A percentile compares a stretch with the other conserved stretches of the same genome.
These are phyloP conservation scores for Stylosanthes scabra DNA, from an alignment of 331 rosid genomes.

Conservation along the genomic window DNA sequence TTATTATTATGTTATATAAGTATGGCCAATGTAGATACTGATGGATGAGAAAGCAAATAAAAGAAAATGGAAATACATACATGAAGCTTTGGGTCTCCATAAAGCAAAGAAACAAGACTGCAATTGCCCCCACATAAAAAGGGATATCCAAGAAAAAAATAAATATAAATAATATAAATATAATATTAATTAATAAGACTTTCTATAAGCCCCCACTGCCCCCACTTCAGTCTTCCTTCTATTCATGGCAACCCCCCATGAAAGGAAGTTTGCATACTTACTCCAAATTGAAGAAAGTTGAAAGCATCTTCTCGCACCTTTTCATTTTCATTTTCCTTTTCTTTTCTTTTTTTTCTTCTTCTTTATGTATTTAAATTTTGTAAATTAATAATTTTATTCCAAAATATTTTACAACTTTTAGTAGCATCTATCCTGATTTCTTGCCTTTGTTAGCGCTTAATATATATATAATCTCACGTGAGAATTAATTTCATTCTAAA, in stretches of 20 bases:
- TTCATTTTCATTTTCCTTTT: conserved; percentile 1
- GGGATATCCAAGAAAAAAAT: conserved; percentile 38
- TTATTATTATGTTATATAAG: not conserved
- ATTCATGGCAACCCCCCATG: conserved; percentile 63
- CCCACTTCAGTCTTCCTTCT: conserved; percentile 65
- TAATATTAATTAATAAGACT: not conserved
- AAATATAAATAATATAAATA: no score
- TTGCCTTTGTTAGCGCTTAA: conserved; percentile 75
- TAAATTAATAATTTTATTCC: conserved; percentile 40
- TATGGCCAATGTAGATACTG: conserved; percentile 31
- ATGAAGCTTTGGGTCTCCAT: conserved; percentile 29
- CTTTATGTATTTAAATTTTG: no score
- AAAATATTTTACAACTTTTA: conserved; percentile 57
- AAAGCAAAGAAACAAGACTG: conserved; percentile 52
- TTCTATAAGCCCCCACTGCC: conserved; percentile 47
- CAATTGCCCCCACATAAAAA: conserved; percentile 48
- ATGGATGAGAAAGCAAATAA: no score
- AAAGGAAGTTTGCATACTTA: conserved; percentile 57
- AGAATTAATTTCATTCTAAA: not conserved
- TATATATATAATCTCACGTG: conserved; percentile 49
- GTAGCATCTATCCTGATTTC: conserved; percentile 69
- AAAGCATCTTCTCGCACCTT: conserved; percentile 47
- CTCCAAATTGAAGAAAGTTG: conserved; percentile 63
- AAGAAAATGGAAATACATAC: conserved; percentile 34
- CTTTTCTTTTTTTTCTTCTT: not conserved